phyloP scores from a whole-genome alignment of 2,329 filamentous ascomycete genomes.

The Aspergillus unguis region DNA sequence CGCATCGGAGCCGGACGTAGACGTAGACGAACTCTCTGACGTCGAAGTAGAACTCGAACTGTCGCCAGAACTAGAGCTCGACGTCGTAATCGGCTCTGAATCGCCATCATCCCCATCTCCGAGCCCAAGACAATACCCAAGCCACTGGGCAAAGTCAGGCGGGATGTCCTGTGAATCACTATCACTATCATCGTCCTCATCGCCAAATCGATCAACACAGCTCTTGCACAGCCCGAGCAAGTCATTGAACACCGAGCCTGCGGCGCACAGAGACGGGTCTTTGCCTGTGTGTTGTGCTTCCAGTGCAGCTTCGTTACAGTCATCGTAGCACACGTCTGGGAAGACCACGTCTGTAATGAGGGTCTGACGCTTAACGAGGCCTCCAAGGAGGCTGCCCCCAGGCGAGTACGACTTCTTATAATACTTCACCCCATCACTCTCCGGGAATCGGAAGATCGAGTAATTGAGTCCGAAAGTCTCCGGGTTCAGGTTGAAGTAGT shows the following conservation, averaged over 20 bases:
- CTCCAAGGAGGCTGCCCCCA: neutral
- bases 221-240: neutral
- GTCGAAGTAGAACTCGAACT: neutral
- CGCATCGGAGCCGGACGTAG: neutral
- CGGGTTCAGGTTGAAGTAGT: constrained; percentile 64
- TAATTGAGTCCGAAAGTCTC: constrained; percentile 60
- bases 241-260: constrained; percentile 13
- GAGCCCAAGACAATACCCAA: constrained; percentile 6
- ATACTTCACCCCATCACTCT: constrained; percentile 4
- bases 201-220: neutral
- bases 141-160: constrained; percentile 11
- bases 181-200: neutral
- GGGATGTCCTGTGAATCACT: neutral
- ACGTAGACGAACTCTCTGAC: neutral
- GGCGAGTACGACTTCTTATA: neutral
- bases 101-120: neutral
- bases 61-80: neutral
- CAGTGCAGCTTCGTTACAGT: constrained; percentile 51
- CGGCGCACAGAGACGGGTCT: constrained; percentile 18
- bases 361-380: constrained; percentile 31
- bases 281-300: constrained; percentile 52
- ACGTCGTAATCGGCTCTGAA: neutral
- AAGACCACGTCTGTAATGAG: constrained; percentile 4
- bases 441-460: constrained; percentile 55
- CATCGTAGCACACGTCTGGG: constrained; percentile 51